Conservation (phyloP, 345 rosid genomes). For the Linum lewisii region DNA sequence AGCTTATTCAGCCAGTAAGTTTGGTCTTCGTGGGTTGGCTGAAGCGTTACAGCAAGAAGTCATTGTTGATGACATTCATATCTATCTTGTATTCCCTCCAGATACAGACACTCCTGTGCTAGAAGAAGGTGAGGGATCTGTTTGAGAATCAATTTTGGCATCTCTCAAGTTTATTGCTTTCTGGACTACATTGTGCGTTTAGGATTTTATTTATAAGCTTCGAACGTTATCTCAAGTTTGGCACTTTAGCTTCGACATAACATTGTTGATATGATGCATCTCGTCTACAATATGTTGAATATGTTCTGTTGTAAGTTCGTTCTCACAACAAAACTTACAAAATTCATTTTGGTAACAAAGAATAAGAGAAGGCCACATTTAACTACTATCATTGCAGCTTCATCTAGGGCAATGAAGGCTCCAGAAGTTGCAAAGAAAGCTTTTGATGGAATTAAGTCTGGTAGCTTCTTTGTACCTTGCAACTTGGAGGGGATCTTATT, state of each 20-base stretch:
- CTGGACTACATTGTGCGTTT: too few species aligned
- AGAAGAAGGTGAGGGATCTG: slow-evolving; percentile 43
- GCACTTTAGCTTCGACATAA: too few species aligned
- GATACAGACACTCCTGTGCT: slow-evolving; percentile 79
- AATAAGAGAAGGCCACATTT: slow-evolving; percentile 51
- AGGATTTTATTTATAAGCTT: too few species aligned
- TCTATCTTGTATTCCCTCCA: slow-evolving; percentile 73
- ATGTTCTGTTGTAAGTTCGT: background rate
- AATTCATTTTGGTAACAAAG: slow-evolving; percentile 32
- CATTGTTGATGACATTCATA: slow-evolving; percentile 61
- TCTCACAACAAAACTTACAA: background rate
- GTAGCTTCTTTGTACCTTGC: slow-evolving; percentile 58
- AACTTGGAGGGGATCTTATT: slow-evolving; percentile 59
- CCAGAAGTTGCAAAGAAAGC: slow-evolving; percentile 69
- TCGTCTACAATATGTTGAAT: background rate
- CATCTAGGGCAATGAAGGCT: slow-evolving; percentile 63
- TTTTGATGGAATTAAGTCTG: slow-evolving; percentile 58
- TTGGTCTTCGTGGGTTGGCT: slow-evolving; percentile 78
- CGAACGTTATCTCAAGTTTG: too few species aligned
- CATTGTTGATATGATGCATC: too few species aligned
- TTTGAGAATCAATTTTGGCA: background rate
- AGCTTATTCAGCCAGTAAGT: slow-evolving; percentile 79
- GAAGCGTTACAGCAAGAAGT: slow-evolving; percentile 92
- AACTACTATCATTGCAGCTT: slow-evolving; percentile 44
- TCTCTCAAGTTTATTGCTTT: too few species aligned